A percentile compares a stretch with the other conserved stretches of the same genome.
These are phyloP conservation scores for Ehretia macrophylla DNA, from an alignment of 257 asterid genomes.

Conservation along the genomic window DNA sequence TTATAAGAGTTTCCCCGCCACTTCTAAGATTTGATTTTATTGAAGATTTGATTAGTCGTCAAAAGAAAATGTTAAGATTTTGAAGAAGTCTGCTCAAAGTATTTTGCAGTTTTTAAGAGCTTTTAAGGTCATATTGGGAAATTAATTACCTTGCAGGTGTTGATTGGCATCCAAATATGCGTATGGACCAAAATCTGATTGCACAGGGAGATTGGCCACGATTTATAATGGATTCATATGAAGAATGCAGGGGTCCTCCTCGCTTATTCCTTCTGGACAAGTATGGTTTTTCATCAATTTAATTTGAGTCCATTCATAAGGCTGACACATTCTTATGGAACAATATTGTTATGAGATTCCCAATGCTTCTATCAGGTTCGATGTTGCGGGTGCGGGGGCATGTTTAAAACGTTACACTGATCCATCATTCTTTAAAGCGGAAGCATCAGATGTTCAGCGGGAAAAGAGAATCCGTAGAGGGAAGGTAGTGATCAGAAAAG, in stretches of 20 bases:
- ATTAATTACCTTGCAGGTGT: constrained; percentile 46
- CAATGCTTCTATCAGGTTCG: constrained; percentile 54
- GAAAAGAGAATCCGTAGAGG: constrained; percentile 79
- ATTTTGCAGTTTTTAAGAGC: not conserved
- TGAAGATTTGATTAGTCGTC: not conserved
- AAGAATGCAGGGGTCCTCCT: constrained; percentile 98
- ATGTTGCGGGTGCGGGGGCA: constrained; percentile 98
- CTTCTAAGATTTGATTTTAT: too few relatives aligned
- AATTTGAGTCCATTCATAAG: not conserved
- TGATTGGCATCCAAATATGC: constrained; percentile 83
- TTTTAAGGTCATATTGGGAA: not conserved
- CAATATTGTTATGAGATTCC: not conserved
- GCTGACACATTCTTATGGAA: not conserved
- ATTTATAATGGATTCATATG: constrained; percentile 91
- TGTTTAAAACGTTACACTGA: constrained; percentile 93
- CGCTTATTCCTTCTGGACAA: constrained; percentile 93
- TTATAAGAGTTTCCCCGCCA: too few relatives aligned
- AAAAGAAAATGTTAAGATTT: not conserved
- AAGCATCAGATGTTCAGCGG: constrained; percentile 45
- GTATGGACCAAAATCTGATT: constrained; percentile 55
- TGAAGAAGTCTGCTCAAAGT: not conserved
- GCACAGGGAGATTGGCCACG: constrained; percentile 85
- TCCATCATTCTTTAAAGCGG: constrained; percentile 81
- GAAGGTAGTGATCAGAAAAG: constrained; percentile 48
- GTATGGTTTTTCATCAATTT: constrained; percentile 34